Evolutionary conservation across 164 flowering plant species (phyloP), one percentile per base, ranked within the genome.

Genomic region (Saururus chinensis): DNA sequence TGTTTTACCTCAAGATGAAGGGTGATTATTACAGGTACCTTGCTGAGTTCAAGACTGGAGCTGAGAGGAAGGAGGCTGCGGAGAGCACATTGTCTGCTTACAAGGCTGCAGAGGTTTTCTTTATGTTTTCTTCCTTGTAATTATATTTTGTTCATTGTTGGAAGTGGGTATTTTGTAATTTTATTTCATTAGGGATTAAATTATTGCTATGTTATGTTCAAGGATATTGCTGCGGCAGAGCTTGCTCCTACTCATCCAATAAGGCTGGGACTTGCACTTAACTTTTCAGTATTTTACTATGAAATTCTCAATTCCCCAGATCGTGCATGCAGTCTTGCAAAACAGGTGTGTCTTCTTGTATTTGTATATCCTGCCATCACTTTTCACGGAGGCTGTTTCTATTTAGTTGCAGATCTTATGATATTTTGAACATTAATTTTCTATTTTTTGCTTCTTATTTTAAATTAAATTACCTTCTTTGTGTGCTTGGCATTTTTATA

Each of bases 231-330:
- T 6, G 25, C 16, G 20, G 37, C 37, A 9, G 37, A 19, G 25
- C 37, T 35, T 14, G 25, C 22, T 9, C 21, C 48, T 42, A 35
- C 41, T 40, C 11, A 19, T 16, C 95, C 89, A 0, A 88, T 85
- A 71, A 73, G 92, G 9, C 84, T 88, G 1, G 95, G 95, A 22
- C 64, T 88, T 66, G 95, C 95, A 26, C 86, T 88, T 19, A 88
- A 88, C 75, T 88, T 88, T 75, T 88, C 89, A 23, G 92, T 85
- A 51, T 85, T 88, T 57, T 88, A 88, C 69, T 88, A 85, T 60
- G 95, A 87, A 76, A 87, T 85, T 62, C 76, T 87, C 67, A 87
- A 82, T 53, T 85, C 95, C 42, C 89, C 89, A 14, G 95, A 88
- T 60, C 87, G 86, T 8, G 95, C 95, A 61, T 88, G 95, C 73